Base-by-base conservation (phyloP, 2,329 filamentous ascomycete genomes). In the Alternaria alternata region DNA sequence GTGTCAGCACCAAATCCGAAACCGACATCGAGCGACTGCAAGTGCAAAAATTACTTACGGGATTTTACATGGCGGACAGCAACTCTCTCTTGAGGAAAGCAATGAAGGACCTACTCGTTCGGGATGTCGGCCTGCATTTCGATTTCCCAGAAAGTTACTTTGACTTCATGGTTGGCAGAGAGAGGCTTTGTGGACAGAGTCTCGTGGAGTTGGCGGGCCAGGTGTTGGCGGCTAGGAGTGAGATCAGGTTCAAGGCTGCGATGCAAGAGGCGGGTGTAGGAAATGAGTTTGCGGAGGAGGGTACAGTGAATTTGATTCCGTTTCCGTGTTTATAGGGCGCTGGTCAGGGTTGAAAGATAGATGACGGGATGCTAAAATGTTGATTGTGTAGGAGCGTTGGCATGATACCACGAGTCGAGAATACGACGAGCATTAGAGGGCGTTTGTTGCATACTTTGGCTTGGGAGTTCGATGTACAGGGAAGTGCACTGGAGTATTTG, bases 131-230 rank as follows among this genome's bases (percentile, higher is more conserved):
- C 8, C 51, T 76, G 4, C 49, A 60, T n/a, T 76, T 76, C 44
- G 65, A 68, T 18, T 77, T 77, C 51, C 62, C 67, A 1, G 73
- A 77, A 51, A 71, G 67, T 46, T 73, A 69, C 36, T 75, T 71
- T 59, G 61, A 69, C 11, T 66, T 66, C 11, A 42, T 42, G 1
- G 54, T 75, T 0, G 51, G 54, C 8, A 64, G 63, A 34, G 42
- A 36, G 1, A 57, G 65, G 11, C 57, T 76, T 34, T 51, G 58
- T 28, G 61, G 49, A 26, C 58, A 65, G 30, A 64, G 67, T 6
- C 59, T 76, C 34, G 57, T 75, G 39, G 56, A 72, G 28, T 42
- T 76, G 22, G 72, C 71, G 1, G 70, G 73, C 8, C 73, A 75
- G 54, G 70, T 75, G 20, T 49, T 76, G 42, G 67, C 73, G 49